Conservation (phyloP, 257 asterid species). For the Nyctanthes arbortristis region DNA sequence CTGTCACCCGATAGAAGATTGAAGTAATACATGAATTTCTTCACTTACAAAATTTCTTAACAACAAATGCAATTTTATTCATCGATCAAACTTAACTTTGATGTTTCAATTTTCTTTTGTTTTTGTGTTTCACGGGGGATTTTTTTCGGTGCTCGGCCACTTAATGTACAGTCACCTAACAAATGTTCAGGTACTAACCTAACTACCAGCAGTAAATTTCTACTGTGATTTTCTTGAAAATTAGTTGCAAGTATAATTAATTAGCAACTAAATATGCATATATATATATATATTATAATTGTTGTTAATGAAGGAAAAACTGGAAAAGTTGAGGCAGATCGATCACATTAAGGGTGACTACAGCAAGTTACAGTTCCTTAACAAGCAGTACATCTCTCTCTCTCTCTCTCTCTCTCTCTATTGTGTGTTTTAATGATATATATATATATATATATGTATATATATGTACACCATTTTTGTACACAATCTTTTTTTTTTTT, state of each 20-base stretch:
- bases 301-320: conserved; percentile 42
- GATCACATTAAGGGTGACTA: conserved; percentile 42
- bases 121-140: not conserved
- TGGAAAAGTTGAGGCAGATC: conserved; percentile 45
- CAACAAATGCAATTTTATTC: not conserved
- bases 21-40: conserved; percentile 30
- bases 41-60: not conserved
- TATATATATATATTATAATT: too few species aligned
- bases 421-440: conserved; percentile 36
- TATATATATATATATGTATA: too few species aligned
- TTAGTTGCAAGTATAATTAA: too few species aligned
- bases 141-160: not conserved
- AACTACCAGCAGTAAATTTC: not conserved
- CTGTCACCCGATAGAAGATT: conserved; percentile 47
- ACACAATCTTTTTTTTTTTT: conserved; percentile 14
- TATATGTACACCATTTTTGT: too few species aligned
- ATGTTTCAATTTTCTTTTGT: not conserved
- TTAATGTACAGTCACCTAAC: conserved; percentile 37
- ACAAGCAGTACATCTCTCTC: conserved; percentile 44
- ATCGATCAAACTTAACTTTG: not conserved
- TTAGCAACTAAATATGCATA: not conserved
- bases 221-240: not conserved
- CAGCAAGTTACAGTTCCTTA: conserved; percentile 50
- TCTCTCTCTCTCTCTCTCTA: conserved; percentile 13
- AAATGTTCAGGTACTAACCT: conserved; percentile 54